phyloP scores from a whole-genome alignment of 192 early-diverging fungal species.

The Coemansia interrupta region DNA sequence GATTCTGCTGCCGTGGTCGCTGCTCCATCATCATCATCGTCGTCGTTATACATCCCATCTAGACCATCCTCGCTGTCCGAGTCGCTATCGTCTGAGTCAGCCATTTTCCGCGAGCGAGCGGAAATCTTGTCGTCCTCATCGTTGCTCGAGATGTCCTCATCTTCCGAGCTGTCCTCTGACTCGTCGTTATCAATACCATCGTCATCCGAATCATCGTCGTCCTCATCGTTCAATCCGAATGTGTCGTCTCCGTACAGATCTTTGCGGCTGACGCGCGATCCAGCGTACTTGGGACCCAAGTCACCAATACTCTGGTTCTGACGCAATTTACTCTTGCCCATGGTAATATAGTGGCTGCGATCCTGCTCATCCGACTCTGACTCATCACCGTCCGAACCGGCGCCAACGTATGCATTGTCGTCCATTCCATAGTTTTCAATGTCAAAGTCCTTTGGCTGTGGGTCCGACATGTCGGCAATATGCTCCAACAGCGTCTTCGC shows the following conservation, averaged over 20 bases:
- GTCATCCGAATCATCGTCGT: conserved; percentile 17
- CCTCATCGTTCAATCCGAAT: not conserved
- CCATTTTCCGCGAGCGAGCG: conserved; percentile 13
- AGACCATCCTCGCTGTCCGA: conserved; percentile 33
- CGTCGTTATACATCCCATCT: conserved; percentile 13
- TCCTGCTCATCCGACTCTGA: conserved; percentile 49
- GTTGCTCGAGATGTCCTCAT: conserved; percentile 10
- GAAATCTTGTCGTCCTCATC: conserved; percentile 22
- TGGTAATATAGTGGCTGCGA: conserved; percentile 66
- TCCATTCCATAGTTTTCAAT: conserved; percentile 61
- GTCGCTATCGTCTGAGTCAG: conserved; percentile 38
- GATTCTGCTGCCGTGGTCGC: conserved; percentile 45
- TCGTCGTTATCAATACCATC: conserved; percentile 42
- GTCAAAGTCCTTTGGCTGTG: conserved; percentile 61
- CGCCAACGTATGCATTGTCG: conserved; percentile 49
- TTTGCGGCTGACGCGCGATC: conserved; percentile 65
- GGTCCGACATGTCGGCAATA: conserved; percentile 50
- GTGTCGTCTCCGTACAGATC: conserved; percentile 52
- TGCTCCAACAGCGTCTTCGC: conserved; percentile 47
- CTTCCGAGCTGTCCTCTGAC: too few species aligned
- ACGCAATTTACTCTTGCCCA: conserved; percentile 69
- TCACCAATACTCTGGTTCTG: conserved; percentile 58
- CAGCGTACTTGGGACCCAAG: conserved; percentile 71
- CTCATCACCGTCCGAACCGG: conserved; percentile 53
- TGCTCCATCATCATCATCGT: conserved; percentile 24